Conservation (phyloP, 805 yeast species). For the Lipomyces mesembrius region DNA sequence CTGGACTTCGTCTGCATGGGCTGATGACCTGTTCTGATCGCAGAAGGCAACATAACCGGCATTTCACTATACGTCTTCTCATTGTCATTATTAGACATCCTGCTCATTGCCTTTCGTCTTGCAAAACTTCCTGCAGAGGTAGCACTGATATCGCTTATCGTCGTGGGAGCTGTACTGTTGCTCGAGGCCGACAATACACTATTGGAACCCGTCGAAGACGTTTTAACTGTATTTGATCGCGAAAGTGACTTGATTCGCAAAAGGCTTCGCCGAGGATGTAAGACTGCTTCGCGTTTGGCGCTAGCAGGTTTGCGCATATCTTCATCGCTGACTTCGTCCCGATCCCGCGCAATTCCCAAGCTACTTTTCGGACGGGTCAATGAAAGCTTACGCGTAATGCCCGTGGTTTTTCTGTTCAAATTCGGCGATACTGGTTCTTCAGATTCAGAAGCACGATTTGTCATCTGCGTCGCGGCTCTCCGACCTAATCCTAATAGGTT, state of each 20-base stretch:
- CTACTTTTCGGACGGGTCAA: slow-evolving; percentile 32
- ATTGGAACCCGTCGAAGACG: slow-evolving; percentile 30
- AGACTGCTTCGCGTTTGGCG: background rate
- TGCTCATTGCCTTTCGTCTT: slow-evolving; percentile 61
- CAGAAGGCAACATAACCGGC: slow-evolving; percentile 21
- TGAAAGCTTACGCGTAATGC: slow-evolving; percentile 3
- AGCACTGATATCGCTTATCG: slow-evolving; percentile 74
- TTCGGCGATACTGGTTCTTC: background rate
- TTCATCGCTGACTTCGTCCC: background rate
- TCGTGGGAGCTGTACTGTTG: slow-evolving; percentile 40
- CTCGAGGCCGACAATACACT: slow-evolving; percentile 38
- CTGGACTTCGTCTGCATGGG: slow-evolving; percentile 21
- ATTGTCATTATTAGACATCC: slow-evolving; percentile 8
- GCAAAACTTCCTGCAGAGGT: slow-evolving; percentile 86
- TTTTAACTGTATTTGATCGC: slow-evolving; percentile 23
- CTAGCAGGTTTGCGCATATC: background rate
- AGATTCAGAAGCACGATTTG: background rate
- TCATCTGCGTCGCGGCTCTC: slow-evolving; percentile 2
- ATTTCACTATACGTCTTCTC: background rate
- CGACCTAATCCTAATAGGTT: slow-evolving; percentile 8
- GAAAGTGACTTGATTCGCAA: slow-evolving; percentile 18
- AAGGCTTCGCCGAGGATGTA: slow-evolving; percentile 24
- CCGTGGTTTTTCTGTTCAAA: background rate
- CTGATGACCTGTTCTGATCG: slow-evolving; percentile 18
- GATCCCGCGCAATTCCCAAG: slow-evolving; percentile 20